These are phyloP conservation scores for Vitis cinerea DNA, from an alignment of 164 flowering plant genomes.

Conservation along the genomic window DNA sequence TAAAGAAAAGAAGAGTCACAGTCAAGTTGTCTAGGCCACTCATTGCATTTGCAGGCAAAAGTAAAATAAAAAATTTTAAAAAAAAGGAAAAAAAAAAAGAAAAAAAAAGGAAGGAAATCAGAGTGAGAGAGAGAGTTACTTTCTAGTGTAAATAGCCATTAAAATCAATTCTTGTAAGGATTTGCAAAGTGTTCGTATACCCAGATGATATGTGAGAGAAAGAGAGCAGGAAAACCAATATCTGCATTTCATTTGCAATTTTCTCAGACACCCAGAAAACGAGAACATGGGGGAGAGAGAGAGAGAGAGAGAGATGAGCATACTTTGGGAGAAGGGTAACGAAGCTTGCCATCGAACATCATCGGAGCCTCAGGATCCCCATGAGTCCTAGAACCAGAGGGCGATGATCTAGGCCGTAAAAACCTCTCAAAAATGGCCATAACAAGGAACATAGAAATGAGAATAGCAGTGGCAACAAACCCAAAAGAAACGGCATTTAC, in stretches of 20 bases:
- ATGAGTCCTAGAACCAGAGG: constrained; percentile 4
- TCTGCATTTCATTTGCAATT: background rate
- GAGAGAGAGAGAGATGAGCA: constrained; percentile 6
- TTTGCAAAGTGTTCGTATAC: no score
- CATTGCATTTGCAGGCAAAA: constrained; percentile 2
- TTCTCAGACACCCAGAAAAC: background rate
- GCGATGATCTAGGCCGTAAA: constrained; percentile 29
- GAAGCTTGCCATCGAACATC: constrained; percentile 23
- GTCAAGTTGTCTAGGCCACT: constrained; percentile 15
- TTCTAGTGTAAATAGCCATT: no score
- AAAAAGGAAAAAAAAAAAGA: background rate
- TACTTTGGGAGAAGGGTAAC: constrained; percentile 39
- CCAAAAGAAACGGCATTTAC: constrained; percentile 58
- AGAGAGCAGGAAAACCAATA: background rate
- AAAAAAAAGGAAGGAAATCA: background rate
- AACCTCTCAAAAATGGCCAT: constrained; percentile 59
- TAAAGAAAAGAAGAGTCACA: constrained; percentile 10
- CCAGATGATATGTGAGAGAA: no score
- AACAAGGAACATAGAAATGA: constrained; percentile 53
- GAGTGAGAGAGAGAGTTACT: no score
- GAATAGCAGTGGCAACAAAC: constrained; percentile 54
- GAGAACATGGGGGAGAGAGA: background rate
- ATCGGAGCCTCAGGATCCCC: constrained; percentile 23
- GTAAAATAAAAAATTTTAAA: no score
- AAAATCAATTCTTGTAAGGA: no score